These are phyloP conservation scores for Phanerochaete sordida DNA, from an alignment of 768 basidiomycete genomes.

Conservation along the genomic window DNA sequence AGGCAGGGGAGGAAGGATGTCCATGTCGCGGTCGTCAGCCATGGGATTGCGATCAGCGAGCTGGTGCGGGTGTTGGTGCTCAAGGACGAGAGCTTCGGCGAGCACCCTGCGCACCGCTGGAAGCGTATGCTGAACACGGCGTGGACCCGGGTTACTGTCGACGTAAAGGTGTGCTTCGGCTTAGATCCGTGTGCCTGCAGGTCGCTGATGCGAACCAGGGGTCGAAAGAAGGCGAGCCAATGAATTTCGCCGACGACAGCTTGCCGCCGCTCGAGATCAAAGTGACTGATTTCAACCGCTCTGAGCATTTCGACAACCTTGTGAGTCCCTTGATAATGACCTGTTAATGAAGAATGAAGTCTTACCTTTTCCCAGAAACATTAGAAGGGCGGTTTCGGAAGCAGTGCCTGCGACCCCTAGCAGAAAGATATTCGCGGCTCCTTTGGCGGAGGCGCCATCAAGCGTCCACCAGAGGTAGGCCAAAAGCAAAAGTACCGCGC, in stretches of 20 bases:
- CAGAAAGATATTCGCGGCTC: constrained; percentile 76
- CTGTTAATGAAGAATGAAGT: not conserved
- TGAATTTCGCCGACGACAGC: constrained; percentile 22
- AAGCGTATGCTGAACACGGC: constrained; percentile 64
- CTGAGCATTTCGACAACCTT: constrained; percentile 52
- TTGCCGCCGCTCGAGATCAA: constrained; percentile 36
- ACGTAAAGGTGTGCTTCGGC: constrained; percentile 22
- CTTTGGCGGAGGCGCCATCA: constrained; percentile 43
- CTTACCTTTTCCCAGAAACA: constrained; percentile 39
- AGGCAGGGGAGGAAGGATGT: constrained; percentile 35
- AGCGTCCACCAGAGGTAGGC: constrained; percentile 18
- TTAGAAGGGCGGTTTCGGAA: constrained; percentile 76
- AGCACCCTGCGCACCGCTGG: constrained; percentile 33
- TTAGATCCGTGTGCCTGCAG: too few relatives aligned
- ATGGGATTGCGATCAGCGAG: constrained; percentile 62
- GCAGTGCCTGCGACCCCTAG: constrained; percentile 63
- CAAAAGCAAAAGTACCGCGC: constrained; percentile 25
- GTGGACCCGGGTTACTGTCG: constrained; percentile 57
- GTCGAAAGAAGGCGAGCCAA: constrained; percentile 18
- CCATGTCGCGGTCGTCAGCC: constrained; percentile 70
- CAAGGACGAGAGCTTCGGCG: constrained; percentile 31
- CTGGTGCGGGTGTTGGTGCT: constrained; percentile 49
- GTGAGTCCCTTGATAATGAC: constrained; percentile 41
- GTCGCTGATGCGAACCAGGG: constrained; percentile 21
- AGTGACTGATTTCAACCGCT: constrained; percentile 50